Base-by-base conservation (phyloP, 805 yeast species). In the Nakazawaea laoshanensis region DNA sequence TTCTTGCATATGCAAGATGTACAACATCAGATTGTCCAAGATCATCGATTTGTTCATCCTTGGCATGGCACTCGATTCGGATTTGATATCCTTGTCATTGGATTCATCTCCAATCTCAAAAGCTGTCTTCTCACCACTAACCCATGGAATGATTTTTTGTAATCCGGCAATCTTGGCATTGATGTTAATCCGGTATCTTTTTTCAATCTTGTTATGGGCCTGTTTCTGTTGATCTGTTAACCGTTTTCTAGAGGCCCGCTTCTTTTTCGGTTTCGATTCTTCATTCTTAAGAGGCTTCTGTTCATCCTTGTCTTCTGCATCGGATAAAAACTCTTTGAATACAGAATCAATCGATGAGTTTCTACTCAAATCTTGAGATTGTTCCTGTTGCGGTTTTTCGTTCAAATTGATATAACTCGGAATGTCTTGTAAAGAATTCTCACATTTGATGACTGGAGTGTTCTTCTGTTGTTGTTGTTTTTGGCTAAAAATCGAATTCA, bases 151-250 rank as follows among this genome's bases (percentile, higher is more conserved):
- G 16, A 78, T 62, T 44, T 67, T 69, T 47, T 77, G 83, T 34
- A 78, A 54, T 19, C 75, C 74, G 4, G 81, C 81, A 36, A 79
- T 79, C 50, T 77, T 78, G 9, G 81, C 72, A 49, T 78, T 78
- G 50, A 79, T 77, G 51, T 78, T 78, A 39, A 76, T 77, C 49
- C 86, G 60, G 52, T 79, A 78, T 38, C 77, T 67, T 49, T 78
- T 75, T 48, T 79, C 87, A 41, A 79, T 76, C 52, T 72, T 74
- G 56, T 78, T 78, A 49, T 79, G 88, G 0, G 84, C 84, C 45
- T 73, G 73, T 43, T 77, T 75, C 53, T 78, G 86, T 42, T 66
- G 64, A 5, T 63, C 61, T 7, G 78, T 70, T 35, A 72, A 50
- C 51, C 75, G 63, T 53, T 73, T 72, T 48, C 77, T 55, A 29